Evolutionary conservation across 1,139 yeast genomes (phyloP), one percentile per base, ranked within the genome.

Genomic region (Yarrowia galli): DNA sequence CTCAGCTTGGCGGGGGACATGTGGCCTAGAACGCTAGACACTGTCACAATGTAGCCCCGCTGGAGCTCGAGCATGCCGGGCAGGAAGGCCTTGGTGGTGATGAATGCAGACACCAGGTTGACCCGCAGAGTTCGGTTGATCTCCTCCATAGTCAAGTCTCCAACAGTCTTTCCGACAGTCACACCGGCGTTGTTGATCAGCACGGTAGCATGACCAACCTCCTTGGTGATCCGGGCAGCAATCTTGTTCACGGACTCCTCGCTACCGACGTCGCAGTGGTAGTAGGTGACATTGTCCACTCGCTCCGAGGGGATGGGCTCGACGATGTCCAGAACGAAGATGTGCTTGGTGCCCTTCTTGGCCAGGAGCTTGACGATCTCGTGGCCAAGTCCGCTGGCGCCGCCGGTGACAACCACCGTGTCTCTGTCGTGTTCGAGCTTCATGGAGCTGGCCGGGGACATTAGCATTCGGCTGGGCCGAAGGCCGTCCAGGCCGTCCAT

Each of bases 401-500:
- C 92, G 0, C 93, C 93, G 0, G 93, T 88, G 1, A 89, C 78
- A 13, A 88, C 72, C 0, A 85, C 87, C 18, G 75, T 54, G 70
- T 79, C 80, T 92, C 76, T 63, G n/a, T 56, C 63, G 20, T 42
- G 69, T 22, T 56, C 75, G 53, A 68, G 75, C 46, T 45, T 65
- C 64, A 58, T 58, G 51, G 3, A 89, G 70, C 1, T 82, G 78
- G 5, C 91, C 87, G 0, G 98, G 97, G 0, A 97, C 89, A 36
- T 77, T 72, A 7, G 93, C 89, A 2, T 88, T 87, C 40, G 79
- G 84, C 7, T 77, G 74, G 0, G 97, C 91, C 67, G 82, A 83
- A 69, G 93, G 76, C 75, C 93, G 98, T 0, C 99, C 98, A 0
- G 97, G 97, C 73, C 96, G 88, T 0, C 93, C 83, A 51, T 93